Evolutionary conservation across 495 filamentous ascomycete genomes (phyloP).

Genomic region (Trichocladium antarcticum): DNA sequence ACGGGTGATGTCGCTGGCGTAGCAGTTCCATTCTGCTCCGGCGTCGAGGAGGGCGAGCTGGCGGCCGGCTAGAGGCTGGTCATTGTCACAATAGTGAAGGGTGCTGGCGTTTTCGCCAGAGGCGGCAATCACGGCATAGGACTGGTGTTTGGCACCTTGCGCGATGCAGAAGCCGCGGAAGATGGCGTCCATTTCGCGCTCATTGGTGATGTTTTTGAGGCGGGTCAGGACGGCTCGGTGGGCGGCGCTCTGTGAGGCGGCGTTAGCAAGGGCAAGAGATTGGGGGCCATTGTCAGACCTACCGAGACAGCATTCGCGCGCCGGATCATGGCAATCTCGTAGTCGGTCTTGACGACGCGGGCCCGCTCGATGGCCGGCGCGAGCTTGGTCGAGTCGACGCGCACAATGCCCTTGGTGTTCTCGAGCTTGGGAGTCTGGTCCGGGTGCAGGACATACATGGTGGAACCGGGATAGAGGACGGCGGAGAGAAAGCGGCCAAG

Average conservation of each 20-base stretch:
- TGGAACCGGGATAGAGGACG: conserved; percentile 22
- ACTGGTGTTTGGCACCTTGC: conserved; percentile 60
- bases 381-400: conserved; percentile 38
- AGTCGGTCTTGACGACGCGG: conserved; percentile 64
- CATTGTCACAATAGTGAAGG: conserved; percentile 76
- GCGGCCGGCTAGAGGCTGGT: conserved; percentile 52
- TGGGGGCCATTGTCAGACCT: not conserved
- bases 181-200: conserved; percentile 69
- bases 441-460: conserved; percentile 33
- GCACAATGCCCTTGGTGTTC: conserved; percentile 23
- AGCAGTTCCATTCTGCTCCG: conserved; percentile 73
- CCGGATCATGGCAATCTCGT: conserved; percentile 70
- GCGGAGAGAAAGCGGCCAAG: conserved; percentile 27
- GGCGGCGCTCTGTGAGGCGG: conserved; percentile 38
- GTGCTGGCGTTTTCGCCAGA: conserved; percentile 66
- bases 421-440: conserved; percentile 33
- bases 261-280: not conserved
- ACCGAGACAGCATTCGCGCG: conserved; percentile 63
- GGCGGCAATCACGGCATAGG: conserved; percentile 79
- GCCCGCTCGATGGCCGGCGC: conserved; percentile 58
- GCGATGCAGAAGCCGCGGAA: conserved; percentile 62
- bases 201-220: conserved; percentile 53
- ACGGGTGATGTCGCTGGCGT: conserved; percentile 83
- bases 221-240: conserved; percentile 56
- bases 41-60: conserved; percentile 77